Evolutionary conservation across 371 early-diverging fungal species (phyloP).

Genomic region (Dichotomocladium elegans): DNA sequence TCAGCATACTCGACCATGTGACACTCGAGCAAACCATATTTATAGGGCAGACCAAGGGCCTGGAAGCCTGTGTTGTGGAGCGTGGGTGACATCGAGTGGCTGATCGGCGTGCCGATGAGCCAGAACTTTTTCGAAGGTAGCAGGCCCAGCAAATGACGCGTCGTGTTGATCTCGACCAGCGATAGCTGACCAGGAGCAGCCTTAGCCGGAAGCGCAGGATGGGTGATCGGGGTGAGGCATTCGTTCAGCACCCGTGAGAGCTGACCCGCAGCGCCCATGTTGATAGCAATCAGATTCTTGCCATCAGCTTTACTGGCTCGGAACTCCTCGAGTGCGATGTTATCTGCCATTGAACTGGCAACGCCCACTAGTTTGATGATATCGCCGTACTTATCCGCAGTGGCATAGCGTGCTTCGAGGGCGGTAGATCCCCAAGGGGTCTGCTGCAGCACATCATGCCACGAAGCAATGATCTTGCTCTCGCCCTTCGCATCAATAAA

Average conservation of each 20-base stretch:
- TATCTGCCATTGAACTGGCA: conserved; percentile 74
- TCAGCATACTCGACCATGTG: conserved; percentile 63
- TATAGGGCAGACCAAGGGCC: conserved; percentile 79
- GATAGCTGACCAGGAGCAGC: conserved; percentile 96
- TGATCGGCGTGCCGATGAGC: conserved; percentile 91
- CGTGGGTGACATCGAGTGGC: conserved; percentile 84
- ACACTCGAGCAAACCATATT: conserved; percentile 73
- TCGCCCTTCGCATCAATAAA: conserved; percentile 55
- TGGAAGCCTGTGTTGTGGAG: conserved; percentile 92
- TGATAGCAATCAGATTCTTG: conserved; percentile 85
- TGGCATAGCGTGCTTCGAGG: conserved; percentile 55
- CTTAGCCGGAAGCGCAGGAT: conserved; percentile 68
- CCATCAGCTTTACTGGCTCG: conserved; percentile 18
- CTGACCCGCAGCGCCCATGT: conserved; percentile 91
- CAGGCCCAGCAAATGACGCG: conserved; percentile 69
- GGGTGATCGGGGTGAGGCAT: conserved; percentile 91
- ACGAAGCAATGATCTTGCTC: conserved; percentile 79
- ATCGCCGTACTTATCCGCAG: conserved; percentile 64
- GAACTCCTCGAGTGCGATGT: conserved; percentile 73
- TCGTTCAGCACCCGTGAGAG: conserved; percentile 84
- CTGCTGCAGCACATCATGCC: conserved; percentile 76
- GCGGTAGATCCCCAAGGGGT: conserved; percentile 62
- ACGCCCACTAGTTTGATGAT: conserved; percentile 89
- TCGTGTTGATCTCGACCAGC: conserved; percentile 73
- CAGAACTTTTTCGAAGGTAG: conserved; percentile 68